Evolutionary conservation across 2,329 filamentous ascomycete species (phyloP).

Genomic region (Cladosporium sp.): DNA sequence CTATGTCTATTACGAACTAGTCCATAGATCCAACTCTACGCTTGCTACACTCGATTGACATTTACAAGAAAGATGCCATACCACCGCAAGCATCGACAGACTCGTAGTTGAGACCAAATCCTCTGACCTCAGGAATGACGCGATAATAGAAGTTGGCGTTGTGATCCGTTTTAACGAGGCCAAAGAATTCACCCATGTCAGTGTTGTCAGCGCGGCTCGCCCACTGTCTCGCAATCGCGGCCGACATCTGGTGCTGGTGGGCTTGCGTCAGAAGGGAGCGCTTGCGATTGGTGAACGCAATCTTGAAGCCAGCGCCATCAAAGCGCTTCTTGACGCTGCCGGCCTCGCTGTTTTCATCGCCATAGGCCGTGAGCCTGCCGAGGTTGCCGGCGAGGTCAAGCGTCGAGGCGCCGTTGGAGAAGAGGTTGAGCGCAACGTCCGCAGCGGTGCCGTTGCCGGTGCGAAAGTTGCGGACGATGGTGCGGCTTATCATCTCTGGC

Average conservation of each 20-base stretch:
- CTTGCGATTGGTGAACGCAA: not conserved
- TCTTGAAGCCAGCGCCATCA: not conserved
- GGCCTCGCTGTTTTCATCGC: no score
- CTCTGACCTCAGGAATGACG: no score
- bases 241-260: not conserved
- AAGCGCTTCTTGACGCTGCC: not conserved
- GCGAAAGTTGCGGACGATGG: not conserved
- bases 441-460: not conserved
- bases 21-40: no score
- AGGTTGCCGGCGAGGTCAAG: not conserved
- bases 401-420: not conserved
- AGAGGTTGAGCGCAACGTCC: constrained; percentile 1
- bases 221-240: not conserved
- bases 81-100: no score
- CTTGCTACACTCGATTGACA: no score
- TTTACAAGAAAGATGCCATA: no score
- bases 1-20: no score
- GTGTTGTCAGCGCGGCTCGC: no score
- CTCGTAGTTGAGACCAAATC: no score
- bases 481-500: not conserved
- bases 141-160: no score
- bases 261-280: not conserved
- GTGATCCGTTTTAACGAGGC: no score
- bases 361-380: not conserved
- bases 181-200: no score